phyloP scores from a whole-genome alignment of 306 rosid genomes.

The Rosa lucieae region DNA sequence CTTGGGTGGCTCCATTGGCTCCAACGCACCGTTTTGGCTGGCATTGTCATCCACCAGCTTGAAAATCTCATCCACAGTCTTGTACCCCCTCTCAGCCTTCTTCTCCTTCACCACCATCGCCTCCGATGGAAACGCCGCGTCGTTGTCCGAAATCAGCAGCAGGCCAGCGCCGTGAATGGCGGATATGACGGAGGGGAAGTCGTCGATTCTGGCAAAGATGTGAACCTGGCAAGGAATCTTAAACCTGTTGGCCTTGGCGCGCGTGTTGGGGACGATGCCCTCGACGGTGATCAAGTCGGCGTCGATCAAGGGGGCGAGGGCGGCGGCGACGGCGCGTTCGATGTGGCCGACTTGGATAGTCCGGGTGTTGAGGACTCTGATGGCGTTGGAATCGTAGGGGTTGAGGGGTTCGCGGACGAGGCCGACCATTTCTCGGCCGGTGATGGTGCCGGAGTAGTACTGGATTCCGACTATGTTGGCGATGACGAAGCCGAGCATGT shows the following conservation, averaged over 20 bases:
- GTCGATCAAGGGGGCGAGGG: constrained; percentile 61
- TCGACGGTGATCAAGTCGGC: constrained; percentile 36
- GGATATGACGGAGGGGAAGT: constrained; percentile 28
- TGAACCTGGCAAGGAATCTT: constrained; percentile 67
- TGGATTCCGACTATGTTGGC: constrained; percentile 64
- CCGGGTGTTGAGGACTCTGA: constrained; percentile 57
- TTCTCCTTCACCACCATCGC: constrained; percentile 59
- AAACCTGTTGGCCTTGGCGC: constrained; percentile 22
- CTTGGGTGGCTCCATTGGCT: constrained; percentile 45
- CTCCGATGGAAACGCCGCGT: constrained; percentile 54
- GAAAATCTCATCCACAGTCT: constrained; percentile 50
- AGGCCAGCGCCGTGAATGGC: constrained; percentile 37
- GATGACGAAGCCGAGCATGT: constrained; percentile 54
- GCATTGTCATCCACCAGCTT: constrained; percentile 38
- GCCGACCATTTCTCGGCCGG: constrained; percentile 69
- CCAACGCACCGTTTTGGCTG: constrained; percentile 26
- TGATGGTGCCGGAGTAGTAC: constrained; percentile 52
- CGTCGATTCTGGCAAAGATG: constrained; percentile 39
- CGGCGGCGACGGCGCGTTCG: constrained; percentile 54
- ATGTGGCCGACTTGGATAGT: constrained; percentile 54
- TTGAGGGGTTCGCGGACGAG: constrained; percentile 71
- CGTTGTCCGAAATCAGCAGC: constrained; percentile 38
- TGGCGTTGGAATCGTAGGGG: constrained; percentile 60
- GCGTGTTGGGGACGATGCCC: constrained; percentile 57
- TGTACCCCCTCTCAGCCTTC: constrained; percentile 17